These are phyloP conservation scores for Cytospora leucostoma DNA, from an alignment of 2,329 filamentous ascomycete genomes.

Conservation along the genomic window DNA sequence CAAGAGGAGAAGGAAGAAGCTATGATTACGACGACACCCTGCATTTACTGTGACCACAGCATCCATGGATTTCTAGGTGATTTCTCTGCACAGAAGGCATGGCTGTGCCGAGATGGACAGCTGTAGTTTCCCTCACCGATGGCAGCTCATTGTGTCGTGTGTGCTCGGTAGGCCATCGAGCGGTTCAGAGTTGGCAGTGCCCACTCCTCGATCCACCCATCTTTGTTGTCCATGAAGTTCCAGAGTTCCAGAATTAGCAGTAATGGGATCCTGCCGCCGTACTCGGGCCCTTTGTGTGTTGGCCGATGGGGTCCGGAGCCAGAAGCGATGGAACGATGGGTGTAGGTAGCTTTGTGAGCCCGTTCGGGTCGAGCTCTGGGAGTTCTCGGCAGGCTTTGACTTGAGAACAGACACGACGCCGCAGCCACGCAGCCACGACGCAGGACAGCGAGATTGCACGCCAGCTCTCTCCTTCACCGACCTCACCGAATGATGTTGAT, in stretches of 20 bases:
- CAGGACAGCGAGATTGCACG: constrained; percentile 4
- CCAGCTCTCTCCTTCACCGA: background rate
- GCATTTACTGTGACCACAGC: constrained; percentile 3
- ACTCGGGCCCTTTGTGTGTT: background rate
- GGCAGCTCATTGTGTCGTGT: background rate
- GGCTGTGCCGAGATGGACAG: background rate
- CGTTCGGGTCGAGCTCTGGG: background rate
- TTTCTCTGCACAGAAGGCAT: background rate
- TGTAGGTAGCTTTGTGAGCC: background rate
- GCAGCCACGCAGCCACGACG: constrained; percentile 13
- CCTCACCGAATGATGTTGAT: background rate
- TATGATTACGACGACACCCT: constrained; percentile 14
- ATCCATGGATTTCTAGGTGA: background rate
- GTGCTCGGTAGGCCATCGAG: background rate
- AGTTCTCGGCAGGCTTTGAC: background rate
- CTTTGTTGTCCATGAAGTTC: background rate
- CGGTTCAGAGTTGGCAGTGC: background rate
- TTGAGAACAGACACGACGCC: constrained; percentile 14
- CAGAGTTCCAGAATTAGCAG: background rate
- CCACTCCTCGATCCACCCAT: background rate
- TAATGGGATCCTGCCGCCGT: background rate
- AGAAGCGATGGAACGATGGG: background rate
- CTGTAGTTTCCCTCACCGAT: background rate
- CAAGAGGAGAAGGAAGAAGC: constrained; percentile 1
- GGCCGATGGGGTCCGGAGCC: background rate